phyloP scores from a whole-genome alignment of 805 yeast genomes.

The Ogataea salicorniae region DNA sequence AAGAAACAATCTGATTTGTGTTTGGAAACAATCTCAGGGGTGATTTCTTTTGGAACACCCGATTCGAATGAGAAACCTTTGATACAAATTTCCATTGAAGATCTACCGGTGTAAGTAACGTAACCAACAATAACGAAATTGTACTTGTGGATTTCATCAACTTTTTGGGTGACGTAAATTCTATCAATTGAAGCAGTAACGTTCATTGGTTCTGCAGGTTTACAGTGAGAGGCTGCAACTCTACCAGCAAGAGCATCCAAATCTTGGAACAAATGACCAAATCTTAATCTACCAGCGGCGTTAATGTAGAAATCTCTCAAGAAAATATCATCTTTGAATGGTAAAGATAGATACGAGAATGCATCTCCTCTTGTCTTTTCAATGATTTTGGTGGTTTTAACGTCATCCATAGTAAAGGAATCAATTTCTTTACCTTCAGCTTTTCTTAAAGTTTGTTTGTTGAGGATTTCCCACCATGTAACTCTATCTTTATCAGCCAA shows the following conservation, averaged over 20 bases:
- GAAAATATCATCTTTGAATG: slow-evolving; percentile 80
- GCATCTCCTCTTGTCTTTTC: slow-evolving; percentile 79
- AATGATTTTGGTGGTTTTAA: slow-evolving; percentile 61
- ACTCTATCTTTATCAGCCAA: slow-evolving; percentile 37
- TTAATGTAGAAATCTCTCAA: slow-evolving; percentile 83
- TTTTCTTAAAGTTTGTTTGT: slow-evolving; percentile 63
- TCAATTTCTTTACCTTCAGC: slow-evolving; percentile 71
- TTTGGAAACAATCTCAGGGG: slow-evolving; percentile 52
- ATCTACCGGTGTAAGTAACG: slow-evolving; percentile 91
- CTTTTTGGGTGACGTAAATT: slow-evolving; percentile 77
- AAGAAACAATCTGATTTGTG: slow-evolving; percentile 60
- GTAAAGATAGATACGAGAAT: slow-evolving; percentile 61
- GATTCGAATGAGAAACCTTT: slow-evolving; percentile 75
- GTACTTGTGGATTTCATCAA: slow-evolving; percentile 69
- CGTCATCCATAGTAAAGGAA: slow-evolving; percentile 65
- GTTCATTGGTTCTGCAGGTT: slow-evolving; percentile 94
- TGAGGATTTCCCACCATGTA: slow-evolving; percentile 84
- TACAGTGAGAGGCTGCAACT: slow-evolving; percentile 86
- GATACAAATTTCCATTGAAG: slow-evolving; percentile 93
- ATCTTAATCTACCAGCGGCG: slow-evolving; percentile 85
- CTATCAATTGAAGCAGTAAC: slow-evolving; percentile 95
- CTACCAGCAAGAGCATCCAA: slow-evolving; percentile 91
- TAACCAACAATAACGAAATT: slow-evolving; percentile 85
- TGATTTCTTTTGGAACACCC: slow-evolving; percentile 43
- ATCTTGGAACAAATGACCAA: slow-evolving; percentile 92